Conservation (phyloP, 352 stramenopile genomes). For the Pythium graminicola region DNA sequence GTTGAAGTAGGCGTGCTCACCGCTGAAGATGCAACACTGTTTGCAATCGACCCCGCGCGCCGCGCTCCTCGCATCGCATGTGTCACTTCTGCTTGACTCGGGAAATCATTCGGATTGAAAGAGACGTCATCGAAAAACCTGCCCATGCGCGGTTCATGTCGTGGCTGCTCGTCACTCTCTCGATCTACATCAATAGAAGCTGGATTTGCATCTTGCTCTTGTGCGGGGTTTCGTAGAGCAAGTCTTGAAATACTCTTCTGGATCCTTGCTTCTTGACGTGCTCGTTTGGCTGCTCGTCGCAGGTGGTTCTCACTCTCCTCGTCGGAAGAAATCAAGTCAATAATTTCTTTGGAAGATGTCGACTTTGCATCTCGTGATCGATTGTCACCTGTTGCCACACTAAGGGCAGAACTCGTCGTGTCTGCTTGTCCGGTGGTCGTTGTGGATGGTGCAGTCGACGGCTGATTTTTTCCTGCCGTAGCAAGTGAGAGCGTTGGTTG, state of each 20-base stretch:
- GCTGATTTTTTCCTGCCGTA: too few relatives aligned
- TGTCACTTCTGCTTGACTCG: conserved; percentile 4
- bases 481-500: too few relatives aligned
- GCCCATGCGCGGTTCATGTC: background rate
- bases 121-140: conserved; percentile 6
- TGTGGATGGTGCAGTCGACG: background rate
- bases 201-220: background rate
- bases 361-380: background rate
- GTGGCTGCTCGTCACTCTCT: background rate
- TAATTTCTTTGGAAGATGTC: conserved; percentile 17
- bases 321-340: conserved; percentile 33
- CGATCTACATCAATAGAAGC: background rate
- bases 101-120: conserved; percentile 34
- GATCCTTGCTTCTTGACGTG: background rate
- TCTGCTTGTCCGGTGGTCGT: background rate
- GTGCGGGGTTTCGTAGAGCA: background rate
- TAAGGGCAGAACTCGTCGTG: background rate
- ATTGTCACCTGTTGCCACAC: background rate
- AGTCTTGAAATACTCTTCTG: conserved; percentile 1
- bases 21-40: background rate
- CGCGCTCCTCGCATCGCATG: background rate
- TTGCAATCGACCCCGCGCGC: background rate
- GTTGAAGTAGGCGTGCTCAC: background rate
- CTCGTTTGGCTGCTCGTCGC: conserved; percentile 2
- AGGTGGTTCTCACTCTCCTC: conserved; percentile 18